These are phyloP conservation scores for Stachybotrys elegans DNA, from an alignment of 2,329 filamentous ascomycete genomes.

Conservation along the genomic window DNA sequence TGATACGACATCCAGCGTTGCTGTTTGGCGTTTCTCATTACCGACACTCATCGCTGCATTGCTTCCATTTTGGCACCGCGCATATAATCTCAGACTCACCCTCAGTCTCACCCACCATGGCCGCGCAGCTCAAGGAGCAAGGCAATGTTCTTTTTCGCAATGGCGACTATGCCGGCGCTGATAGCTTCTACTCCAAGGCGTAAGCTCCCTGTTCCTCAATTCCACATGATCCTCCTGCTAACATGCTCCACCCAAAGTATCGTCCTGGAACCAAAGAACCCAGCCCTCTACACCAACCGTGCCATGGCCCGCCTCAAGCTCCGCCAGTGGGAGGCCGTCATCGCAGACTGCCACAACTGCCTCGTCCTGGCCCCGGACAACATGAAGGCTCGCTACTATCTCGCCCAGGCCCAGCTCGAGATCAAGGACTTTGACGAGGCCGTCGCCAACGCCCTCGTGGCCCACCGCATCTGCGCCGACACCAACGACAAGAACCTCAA, in stretches of 20 bases:
- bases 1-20: too few species aligned
- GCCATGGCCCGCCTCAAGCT: conserved; percentile 78
- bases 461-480: conserved; percentile 65
- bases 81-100: too few species aligned
- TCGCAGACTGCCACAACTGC: conserved; percentile 71
- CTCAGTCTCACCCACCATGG: too few species aligned
- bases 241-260: conserved; percentile 46
- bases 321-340: conserved; percentile 65
- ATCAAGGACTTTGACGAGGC: conserved; percentile 64
- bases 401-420: conserved; percentile 77
- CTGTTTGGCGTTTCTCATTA: too few species aligned
- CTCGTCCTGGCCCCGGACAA: conserved; percentile 59
- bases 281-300: conserved; percentile 82
- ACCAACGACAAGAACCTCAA: conserved; percentile 62
- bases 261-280: conserved; percentile 70
- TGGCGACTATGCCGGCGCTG: conserved; percentile 61
- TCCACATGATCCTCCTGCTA: conserved; percentile 1
- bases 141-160: conserved; percentile 62
- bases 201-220: conserved; percentile 32
- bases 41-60: too few species aligned
- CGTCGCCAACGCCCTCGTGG: conserved; percentile 61
- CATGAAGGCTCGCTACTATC: conserved; percentile 80
- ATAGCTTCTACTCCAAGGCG: conserved; percentile 68
- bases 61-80: too few species aligned
- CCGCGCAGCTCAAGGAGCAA: conserved; percentile 44